phyloP scores from a whole-genome alignment of 352 stramenopile species.

The Globisporangium polare region DNA sequence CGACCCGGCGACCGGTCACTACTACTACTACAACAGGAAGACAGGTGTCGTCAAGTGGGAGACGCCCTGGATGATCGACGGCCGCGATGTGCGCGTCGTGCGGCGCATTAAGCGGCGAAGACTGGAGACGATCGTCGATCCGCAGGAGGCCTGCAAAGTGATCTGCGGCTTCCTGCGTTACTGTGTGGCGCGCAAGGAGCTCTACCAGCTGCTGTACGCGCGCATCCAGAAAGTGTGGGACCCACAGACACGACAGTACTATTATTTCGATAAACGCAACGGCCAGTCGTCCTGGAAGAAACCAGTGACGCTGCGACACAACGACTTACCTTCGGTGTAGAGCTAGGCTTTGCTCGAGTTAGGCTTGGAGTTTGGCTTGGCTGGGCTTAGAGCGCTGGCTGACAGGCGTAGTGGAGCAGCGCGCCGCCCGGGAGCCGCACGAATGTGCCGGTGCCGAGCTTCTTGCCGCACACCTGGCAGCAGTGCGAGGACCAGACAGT shows the following conservation, averaged over 20 bases:
- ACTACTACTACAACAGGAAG: slow-evolving; percentile 79
- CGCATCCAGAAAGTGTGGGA: slow-evolving; percentile 77
- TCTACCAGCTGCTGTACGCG: slow-evolving; percentile 33
- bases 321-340: slow-evolving; percentile 23
- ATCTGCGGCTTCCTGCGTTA: slow-evolving; percentile 43
- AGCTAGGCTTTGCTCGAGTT: slow-evolving; percentile 6
- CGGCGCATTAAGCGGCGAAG: slow-evolving; percentile 38
- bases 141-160: slow-evolving; percentile 34
- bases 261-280: slow-evolving; percentile 81
- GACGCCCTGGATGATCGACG: slow-evolving; percentile 44
- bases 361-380: background rate
- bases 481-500: slow-evolving; percentile 73
- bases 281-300: slow-evolving; percentile 77
- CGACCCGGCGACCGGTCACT: slow-evolving; percentile 52
- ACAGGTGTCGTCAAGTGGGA: slow-evolving; percentile 66
- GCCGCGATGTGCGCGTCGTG: slow-evolving; percentile 35
- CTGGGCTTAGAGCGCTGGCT: slow-evolving; percentile 23
- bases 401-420: slow-evolving; percentile 76
- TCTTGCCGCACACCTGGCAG: slow-evolving; percentile 67
- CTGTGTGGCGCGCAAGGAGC: slow-evolving; percentile 38
- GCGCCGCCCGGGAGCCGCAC: slow-evolving; percentile 54
- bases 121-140: slow-evolving; percentile 40
- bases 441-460: slow-evolving; percentile 67
- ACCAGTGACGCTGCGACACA: slow-evolving; percentile 43
- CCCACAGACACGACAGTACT: slow-evolving; percentile 56